A percentile compares a stretch with the other conserved stretches of the same genome.
These are phyloP conservation scores for Staphylotrichum longicolle DNA, from an alignment of 495 filamentous ascomycete genomes.

Conservation along the genomic window DNA sequence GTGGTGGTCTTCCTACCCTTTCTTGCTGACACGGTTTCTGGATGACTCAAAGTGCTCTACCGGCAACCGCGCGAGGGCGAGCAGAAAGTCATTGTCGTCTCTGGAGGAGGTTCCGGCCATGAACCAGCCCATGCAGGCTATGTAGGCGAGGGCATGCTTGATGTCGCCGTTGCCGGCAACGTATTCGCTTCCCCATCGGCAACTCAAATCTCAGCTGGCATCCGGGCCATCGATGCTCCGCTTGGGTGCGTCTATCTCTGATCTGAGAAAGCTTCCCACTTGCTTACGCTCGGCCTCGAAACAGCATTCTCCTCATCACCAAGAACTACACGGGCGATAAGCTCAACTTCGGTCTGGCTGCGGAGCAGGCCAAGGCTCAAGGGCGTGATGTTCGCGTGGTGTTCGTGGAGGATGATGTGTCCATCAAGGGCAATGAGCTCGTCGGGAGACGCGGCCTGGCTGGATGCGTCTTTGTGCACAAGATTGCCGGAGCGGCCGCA, in stretches of 20 bases:
- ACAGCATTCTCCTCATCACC: not conserved
- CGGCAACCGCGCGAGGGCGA: not conserved
- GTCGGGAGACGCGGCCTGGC: slow-evolving; percentile 1
- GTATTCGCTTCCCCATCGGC: not conserved
- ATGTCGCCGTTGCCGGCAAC: not conserved
- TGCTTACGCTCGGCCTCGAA: not conserved
- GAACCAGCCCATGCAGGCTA: not conserved
- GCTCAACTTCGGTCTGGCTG: slow-evolving; percentile 3
- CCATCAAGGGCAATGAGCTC: not conserved
- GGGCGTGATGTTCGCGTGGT: not conserved
- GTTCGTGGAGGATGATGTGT: slow-evolving; percentile 1
- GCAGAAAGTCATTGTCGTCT: not conserved
- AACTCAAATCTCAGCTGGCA: not conserved
- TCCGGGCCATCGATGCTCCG: not conserved
- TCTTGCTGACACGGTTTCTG: too few species aligned
- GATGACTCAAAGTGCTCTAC: not conserved
- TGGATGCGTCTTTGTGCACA: slow-evolving; percentile 1
- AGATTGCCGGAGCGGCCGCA: slow-evolving; percentile 2
- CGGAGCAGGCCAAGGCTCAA: not conserved
- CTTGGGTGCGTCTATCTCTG: not conserved
- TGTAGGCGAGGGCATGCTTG: slow-evolving; percentile 1
- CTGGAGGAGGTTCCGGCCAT: not conserved
- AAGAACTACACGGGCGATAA: slow-evolving; percentile 7
- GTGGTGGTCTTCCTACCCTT: too few species aligned
- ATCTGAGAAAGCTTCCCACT: not conserved